Conservation (phyloP, 768 basidiomycete species). For the Phanerodontia chrysosporium region DNA sequence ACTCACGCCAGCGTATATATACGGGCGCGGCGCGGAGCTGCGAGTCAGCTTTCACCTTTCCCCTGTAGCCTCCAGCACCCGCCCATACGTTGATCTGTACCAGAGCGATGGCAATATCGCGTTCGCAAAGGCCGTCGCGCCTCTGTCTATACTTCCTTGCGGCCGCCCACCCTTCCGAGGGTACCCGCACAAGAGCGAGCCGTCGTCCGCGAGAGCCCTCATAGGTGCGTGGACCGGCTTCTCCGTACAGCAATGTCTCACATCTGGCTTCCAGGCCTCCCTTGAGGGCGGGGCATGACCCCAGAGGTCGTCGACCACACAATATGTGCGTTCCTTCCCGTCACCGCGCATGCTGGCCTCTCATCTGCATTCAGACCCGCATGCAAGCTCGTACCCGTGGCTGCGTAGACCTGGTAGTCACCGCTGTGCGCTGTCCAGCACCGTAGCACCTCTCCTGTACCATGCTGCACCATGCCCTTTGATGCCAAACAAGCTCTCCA, state of each 20-base stretch:
- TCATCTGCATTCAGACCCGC: too few species aligned
- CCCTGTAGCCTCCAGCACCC: not conserved
- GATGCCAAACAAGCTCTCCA: not conserved
- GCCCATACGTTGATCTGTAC: not conserved
- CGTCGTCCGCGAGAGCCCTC: not conserved
- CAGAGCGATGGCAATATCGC: not conserved
- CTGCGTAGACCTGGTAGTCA: too few species aligned
- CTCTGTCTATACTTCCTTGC: constrained; percentile 8
- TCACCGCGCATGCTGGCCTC: too few species aligned
- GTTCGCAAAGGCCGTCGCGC: not conserved
- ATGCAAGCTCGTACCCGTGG: too few species aligned
- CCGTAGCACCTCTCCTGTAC: too few species aligned
- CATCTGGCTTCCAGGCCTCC: too few species aligned
- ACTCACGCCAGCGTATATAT: not conserved
- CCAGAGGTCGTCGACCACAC: too few species aligned
- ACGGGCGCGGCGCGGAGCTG: not conserved
- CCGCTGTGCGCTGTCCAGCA: too few species aligned
- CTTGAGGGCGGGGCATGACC: too few species aligned
- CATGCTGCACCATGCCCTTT: not conserved
- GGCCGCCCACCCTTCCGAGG: constrained; percentile 9
- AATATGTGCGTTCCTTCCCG: too few species aligned
- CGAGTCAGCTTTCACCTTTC: not conserved
- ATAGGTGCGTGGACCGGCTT: too few species aligned
- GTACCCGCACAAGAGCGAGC: not conserved
- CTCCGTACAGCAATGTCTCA: too few species aligned